Conservation (phyloP, 148 eudicot genomes). For the Fagopyrum esculentum region DNA sequence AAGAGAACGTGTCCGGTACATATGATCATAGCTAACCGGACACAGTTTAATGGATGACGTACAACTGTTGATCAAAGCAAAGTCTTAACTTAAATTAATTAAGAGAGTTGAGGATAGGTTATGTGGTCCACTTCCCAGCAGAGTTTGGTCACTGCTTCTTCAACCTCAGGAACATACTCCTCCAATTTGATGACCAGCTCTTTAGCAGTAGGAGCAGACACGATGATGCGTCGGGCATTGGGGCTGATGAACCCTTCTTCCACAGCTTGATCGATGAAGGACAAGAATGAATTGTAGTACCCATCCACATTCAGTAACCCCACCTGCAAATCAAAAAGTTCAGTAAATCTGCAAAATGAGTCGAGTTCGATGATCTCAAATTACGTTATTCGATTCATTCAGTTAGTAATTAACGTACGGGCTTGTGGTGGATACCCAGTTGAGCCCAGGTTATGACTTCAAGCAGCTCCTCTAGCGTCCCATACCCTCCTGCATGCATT, state of each 20-base stretch:
- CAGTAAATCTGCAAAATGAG: neutral
- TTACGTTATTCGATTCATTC: no score
- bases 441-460: slow-evolving; percentile 81
- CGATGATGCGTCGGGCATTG: slow-evolving; percentile 55
- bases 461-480: slow-evolving; percentile 70
- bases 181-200: slow-evolving; percentile 71
- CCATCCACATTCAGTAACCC: slow-evolving; percentile 80
- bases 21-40: no score
- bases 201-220: slow-evolving; percentile 65
- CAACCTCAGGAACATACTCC: slow-evolving; percentile 18
- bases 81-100: no score
- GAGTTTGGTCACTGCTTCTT: slow-evolving; percentile 2
- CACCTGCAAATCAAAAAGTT: slow-evolving; percentile 35
- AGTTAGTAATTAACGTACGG: slow-evolving; percentile 24
- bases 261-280: slow-evolving; percentile 78
- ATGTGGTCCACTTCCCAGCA: slow-evolving; percentile 9
- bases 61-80: no score
- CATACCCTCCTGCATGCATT: slow-evolving; percentile 53
- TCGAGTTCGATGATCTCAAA: neutral
- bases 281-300: slow-evolving; percentile 48
- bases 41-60: no score
- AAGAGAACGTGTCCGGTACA: no score
- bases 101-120: neutral
- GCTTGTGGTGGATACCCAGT: slow-evolving; percentile 73
- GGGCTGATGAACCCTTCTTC: slow-evolving; percentile 76